Evolutionary conservation across 495 filamentous ascomycete species (phyloP), one percentile per base, ranked within the genome.

Genomic region (Bacidia gigantensis): DNA sequence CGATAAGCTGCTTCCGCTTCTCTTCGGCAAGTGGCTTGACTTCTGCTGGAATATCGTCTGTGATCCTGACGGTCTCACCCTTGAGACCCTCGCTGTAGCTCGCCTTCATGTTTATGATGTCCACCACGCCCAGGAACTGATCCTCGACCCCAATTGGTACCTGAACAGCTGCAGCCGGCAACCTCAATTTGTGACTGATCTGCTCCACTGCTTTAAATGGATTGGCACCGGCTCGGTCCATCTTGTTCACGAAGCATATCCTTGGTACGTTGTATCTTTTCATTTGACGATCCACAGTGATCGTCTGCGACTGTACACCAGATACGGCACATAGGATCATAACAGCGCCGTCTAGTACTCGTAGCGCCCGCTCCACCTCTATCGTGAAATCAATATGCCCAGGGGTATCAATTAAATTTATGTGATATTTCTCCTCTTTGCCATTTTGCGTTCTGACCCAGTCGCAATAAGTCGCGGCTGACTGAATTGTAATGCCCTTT

Each of bases 301-400:
- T 95, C 3, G 93, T 99, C 70, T 99, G 93, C 59, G 80, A 86
- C 72, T 99, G 93, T 2, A 99, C 93, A 63, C 93, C 93, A 51
- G 86, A 92, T 26, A 97, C 93, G 44, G 93, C 93, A 66, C 93
- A 99, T 23, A 99, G 74, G 64, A 99, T 95, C 88, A 99, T 94
- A 65, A 95, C 89, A 12, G 93, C 93, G 29, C 93, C 93, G 66
- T 99, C 93, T 38, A 99, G 74, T 55, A 99, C 93, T 65, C 93
- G 77, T 69, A 99, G 72, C 56, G 93, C 93, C 62, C 93, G 76
- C 72, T 99, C 93, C 51, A 99, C 93, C 69, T 99, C 93, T 62
- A 99, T 99, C 11, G 93, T 99, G 62, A 99, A 99, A 65, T 99
- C 93, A 62, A 99, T 97, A 70, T 99, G 93, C 23, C 93, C 93